A percentile compares a stretch with the other conserved stretches of the same genome.
phyloP scores from a whole-genome alignment of 2,329 filamentous ascomycete genomes.

The Lachnellula occidentalis region DNA sequence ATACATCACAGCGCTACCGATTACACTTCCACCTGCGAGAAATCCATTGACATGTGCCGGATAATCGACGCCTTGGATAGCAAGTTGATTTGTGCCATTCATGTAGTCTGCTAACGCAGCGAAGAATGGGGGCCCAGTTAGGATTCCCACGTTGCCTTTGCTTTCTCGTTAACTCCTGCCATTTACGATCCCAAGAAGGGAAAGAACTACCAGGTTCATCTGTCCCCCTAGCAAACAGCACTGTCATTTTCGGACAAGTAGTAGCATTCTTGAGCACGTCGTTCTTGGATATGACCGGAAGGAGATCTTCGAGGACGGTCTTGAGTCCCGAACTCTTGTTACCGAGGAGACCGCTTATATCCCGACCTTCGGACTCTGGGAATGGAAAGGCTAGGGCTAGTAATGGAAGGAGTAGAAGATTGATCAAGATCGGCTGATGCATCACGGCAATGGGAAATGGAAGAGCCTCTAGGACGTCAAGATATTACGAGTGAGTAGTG shows the following conservation, averaged over 20 bases:
- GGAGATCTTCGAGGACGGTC: conserved; percentile 11
- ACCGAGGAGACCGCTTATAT: too few relatives aligned
- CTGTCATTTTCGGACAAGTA: conserved; percentile 23
- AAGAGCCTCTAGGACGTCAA: too few relatives aligned
- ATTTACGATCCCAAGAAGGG: neutral
- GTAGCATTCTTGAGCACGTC: conserved; percentile 15
- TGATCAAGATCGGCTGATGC: too few relatives aligned
- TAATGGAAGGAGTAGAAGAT: too few relatives aligned
- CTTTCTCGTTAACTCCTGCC: neutral
- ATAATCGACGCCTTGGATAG: conserved; percentile 51
- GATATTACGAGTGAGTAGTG: too few relatives aligned
- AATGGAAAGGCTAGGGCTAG: too few relatives aligned
- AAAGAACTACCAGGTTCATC: conserved; percentile 20
- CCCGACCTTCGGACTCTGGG: too few relatives aligned
- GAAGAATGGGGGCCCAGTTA: conserved; percentile 26
- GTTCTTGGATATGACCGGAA: conserved; percentile 16
- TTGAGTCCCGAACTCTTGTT: neutral
- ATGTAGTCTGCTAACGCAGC: conserved; percentile 25
- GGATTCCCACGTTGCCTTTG: conserved; percentile 25
- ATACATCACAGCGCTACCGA: conserved; percentile 39
- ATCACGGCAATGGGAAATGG: too few relatives aligned
- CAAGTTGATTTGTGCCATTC: conserved; percentile 40
- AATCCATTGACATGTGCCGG: conserved; percentile 42
- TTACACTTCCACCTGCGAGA: conserved; percentile 39
- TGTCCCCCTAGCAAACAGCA: conserved; percentile 26